Conservation (phyloP, 179 eudicot genomes). For the Gypsophila paniculata region DNA sequence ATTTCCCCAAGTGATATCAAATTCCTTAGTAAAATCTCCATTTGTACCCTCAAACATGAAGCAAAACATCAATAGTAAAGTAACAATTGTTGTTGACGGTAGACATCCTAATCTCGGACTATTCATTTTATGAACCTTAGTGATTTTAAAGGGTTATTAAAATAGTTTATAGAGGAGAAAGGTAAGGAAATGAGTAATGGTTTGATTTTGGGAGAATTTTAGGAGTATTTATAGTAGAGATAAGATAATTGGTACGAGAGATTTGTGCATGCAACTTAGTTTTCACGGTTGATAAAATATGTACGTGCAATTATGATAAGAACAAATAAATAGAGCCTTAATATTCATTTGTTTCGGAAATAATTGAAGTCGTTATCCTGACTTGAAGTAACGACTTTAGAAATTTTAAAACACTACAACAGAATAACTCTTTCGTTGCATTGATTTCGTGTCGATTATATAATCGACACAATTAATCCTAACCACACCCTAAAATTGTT, state of each 20-base stretch:
- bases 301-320: background rate
- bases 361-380: too few relatives aligned
- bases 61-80: background rate
- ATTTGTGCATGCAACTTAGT: slow-evolving; percentile 14
- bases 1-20: slow-evolving; percentile 33
- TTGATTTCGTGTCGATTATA: too few relatives aligned
- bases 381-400: too few relatives aligned
- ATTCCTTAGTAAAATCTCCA: slow-evolving; percentile 14
- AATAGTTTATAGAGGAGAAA: background rate
- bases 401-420: too few relatives aligned
- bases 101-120: too few relatives aligned
- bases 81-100: background rate
- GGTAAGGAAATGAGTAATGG: background rate
- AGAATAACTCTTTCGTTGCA: too few relatives aligned
- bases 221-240: slow-evolving; percentile 11
- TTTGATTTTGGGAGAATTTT: background rate
- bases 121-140: background rate
- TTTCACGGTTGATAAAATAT: background rate
- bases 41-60: background rate
- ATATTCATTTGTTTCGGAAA: background rate
- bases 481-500: too few relatives aligned
- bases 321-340: background rate
- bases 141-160: background rate
- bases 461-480: too few relatives aligned
- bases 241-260: background rate